Percentiles rank a stretch among this genome's conserved stretches.
Conservation (phyloP, 176 grass and related monocot species). For the Musa beccarii region DNA sequence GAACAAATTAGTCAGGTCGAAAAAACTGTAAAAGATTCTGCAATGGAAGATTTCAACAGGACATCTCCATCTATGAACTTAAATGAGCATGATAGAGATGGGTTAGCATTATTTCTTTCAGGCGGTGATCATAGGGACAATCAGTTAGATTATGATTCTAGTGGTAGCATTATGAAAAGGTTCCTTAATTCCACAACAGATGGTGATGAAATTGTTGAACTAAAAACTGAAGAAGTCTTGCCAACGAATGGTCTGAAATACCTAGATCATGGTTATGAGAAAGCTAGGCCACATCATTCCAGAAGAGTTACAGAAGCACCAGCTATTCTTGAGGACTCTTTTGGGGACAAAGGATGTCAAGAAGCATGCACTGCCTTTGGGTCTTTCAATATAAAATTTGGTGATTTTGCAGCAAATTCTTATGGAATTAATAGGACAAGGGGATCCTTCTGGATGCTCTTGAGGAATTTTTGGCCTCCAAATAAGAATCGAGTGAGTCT, state of each 20-base stretch:
- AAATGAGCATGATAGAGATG: conserved; percentile 52
- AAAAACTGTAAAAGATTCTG: conserved; percentile 38
- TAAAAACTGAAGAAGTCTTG: conserved; percentile 38
- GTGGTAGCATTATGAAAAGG: conserved; percentile 26
- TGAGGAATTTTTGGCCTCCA: conserved; percentile 53
- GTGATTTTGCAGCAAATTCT: conserved; percentile 25
- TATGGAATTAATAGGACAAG: conserved; percentile 36
- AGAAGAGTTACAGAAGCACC: conserved; percentile 32
- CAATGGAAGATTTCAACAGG: conserved; percentile 25
- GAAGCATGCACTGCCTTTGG: conserved; percentile 1
- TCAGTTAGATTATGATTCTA: conserved; percentile 20
- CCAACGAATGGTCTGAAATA: conserved; percentile 28
- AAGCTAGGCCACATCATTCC: conserved; percentile 27
- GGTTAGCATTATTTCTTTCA: conserved; percentile 65
- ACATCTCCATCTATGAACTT: conserved; percentile 46
- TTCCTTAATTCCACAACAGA: conserved; percentile 28
- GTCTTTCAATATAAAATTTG: conserved; percentile 34
- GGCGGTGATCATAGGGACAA: conserved; percentile 20
- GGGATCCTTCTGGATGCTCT: conserved; percentile 35
- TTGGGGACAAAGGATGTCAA: conserved; percentile 8
- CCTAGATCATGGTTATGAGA: conserved; percentile 19
- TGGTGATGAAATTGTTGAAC: conserved; percentile 49
- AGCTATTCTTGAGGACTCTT: conserved; percentile 16
- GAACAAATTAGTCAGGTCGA: conserved; percentile 60
- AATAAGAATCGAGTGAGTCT: conserved; percentile 48